Conservation (phyloP, 805 yeast genomes). For the Kazachstania psychrophila region DNA sequence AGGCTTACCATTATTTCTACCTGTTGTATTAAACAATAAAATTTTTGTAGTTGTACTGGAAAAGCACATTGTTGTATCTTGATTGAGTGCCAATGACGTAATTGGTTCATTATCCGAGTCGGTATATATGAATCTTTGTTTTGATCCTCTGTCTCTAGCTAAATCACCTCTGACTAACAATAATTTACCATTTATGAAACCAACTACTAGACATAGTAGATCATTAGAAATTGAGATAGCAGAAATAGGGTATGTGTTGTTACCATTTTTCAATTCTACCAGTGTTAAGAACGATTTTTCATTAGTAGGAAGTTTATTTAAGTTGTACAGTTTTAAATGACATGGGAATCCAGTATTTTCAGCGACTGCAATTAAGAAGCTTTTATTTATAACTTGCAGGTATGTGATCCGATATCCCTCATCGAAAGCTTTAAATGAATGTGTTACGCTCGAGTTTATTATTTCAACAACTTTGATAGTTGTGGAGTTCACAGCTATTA, state of each 20-base stretch:
- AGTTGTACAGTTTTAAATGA: slow-evolving; percentile 62
- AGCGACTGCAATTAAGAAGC: slow-evolving; percentile 59
- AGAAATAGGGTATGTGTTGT: slow-evolving; percentile 63
- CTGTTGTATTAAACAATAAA: slow-evolving; percentile 64
- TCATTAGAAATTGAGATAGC: slow-evolving; percentile 20
- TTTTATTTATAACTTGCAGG: slow-evolving; percentile 39
- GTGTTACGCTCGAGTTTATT: slow-evolving; percentile 36
- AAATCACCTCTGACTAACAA: slow-evolving; percentile 81
- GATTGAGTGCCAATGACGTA: slow-evolving; percentile 57
- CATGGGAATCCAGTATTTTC: slow-evolving; percentile 67
- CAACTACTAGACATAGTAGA: slow-evolving; percentile 22
- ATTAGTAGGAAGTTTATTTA: slow-evolving; percentile 38
- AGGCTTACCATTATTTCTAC: slow-evolving; percentile 65
- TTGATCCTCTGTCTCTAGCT: slow-evolving; percentile 77
- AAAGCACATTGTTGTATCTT: slow-evolving; percentile 45
- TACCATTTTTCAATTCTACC: slow-evolving; percentile 58
- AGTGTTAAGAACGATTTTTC: slow-evolving; percentile 45
- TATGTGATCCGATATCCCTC: slow-evolving; percentile 53
- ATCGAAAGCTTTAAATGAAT: slow-evolving; percentile 50
- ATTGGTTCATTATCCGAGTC: slow-evolving; percentile 58
- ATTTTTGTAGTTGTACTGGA: slow-evolving; percentile 69
- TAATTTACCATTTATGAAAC: slow-evolving; percentile 55
- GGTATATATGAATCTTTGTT: slow-evolving; percentile 73
- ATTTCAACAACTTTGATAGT: slow-evolving; percentile 47
- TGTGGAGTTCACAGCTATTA: slow-evolving; percentile 48